These are phyloP conservation scores for Cladosporium sp. DNA, from an alignment of 2,329 filamentous ascomycete genomes.

Conservation along the genomic window DNA sequence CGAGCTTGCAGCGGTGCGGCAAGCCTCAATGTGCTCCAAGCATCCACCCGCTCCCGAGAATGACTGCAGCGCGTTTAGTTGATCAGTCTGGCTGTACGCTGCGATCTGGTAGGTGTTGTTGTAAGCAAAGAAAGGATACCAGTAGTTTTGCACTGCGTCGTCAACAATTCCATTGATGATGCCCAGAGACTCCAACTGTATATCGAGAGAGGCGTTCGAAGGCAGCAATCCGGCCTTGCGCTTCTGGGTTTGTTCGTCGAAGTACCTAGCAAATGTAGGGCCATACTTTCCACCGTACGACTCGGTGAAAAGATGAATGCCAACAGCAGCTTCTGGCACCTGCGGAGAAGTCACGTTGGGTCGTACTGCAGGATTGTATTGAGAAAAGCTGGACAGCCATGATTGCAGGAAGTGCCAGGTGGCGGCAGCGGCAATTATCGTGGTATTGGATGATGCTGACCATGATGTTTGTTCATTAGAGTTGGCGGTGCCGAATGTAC, in stretches of 20 bases:
- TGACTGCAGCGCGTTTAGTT: conserved; percentile 40
- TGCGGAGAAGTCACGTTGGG: conserved; percentile 49
- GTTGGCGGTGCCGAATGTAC: conserved; percentile 59
- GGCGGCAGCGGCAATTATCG: conserved; percentile 37
- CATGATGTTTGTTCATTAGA: conserved; percentile 14
- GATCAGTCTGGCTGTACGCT: conserved; percentile 50
- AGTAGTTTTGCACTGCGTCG: conserved; percentile 55
- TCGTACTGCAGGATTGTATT: conserved; percentile 38
- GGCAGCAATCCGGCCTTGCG: conserved; percentile 48
- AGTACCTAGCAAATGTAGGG: conserved; percentile 55
- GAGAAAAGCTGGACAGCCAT: conserved; percentile 44
- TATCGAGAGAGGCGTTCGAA: conserved; percentile 50
- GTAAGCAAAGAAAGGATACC: conserved; percentile 53
- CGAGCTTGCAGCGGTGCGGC: conserved; percentile 27
- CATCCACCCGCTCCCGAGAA: conserved; percentile 39
- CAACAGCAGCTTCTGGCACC: conserved; percentile 19
- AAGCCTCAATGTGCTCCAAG: conserved; percentile 27
- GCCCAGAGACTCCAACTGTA: conserved; percentile 59
- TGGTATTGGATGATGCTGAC: conserved; percentile 30
- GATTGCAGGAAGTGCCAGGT: conserved; percentile 63
- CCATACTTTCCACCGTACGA: conserved; percentile 59
- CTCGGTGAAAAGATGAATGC: conserved; percentile 57
- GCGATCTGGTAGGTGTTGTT: conserved; percentile 64
- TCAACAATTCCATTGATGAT: conserved; percentile 71
- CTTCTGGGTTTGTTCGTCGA: conserved; percentile 58